Conservation (phyloP, 1,284 basidiomycete genomes). For the Porodaedalea pini region DNA sequence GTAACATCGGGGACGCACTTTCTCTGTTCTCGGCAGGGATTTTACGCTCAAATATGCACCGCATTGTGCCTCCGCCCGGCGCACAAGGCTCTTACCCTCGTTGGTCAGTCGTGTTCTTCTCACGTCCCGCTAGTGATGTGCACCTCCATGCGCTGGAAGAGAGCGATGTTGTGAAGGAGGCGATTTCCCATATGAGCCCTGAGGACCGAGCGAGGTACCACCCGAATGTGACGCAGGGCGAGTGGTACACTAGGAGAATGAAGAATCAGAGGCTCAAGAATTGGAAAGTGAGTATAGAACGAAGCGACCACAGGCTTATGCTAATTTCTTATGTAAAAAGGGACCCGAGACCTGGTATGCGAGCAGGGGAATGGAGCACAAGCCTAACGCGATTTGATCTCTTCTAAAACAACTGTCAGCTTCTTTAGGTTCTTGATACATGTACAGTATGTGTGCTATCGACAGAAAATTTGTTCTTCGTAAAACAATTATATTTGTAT, state of each 20-base stretch:
- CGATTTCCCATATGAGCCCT: background rate
- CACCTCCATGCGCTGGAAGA: constrained; percentile 47
- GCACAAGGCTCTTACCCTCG: constrained; percentile 44
- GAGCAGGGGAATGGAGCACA: constrained; percentile 36
- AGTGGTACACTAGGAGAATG: constrained; percentile 48
- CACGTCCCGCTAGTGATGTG: constrained; percentile 52
- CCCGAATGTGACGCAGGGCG: constrained; percentile 38
- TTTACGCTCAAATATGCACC: constrained; percentile 53
- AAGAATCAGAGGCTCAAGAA: constrained; percentile 46
- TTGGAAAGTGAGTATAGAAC: constrained; percentile 33
- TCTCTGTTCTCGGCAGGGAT: constrained; percentile 56
- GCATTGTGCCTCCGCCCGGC: constrained; percentile 45
- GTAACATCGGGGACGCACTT: constrained; percentile 60
- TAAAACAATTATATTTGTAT: too few species aligned
- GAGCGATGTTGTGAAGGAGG: constrained; percentile 30
- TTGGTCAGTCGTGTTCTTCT: constrained; percentile 63
- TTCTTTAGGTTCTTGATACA: too few species aligned
- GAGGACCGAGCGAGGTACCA: constrained; percentile 14
- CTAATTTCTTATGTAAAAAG: constrained; percentile 21
- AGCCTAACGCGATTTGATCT: constrained; percentile 24
- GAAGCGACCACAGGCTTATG: background rate
- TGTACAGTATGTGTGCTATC: too few species aligned
- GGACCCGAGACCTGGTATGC: constrained; percentile 36
- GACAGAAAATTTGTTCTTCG: too few species aligned
- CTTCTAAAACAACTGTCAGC: too few species aligned